Base-by-base conservation (phyloP, 1,139 yeast genomes). In the Arxiozyma telluris region DNA sequence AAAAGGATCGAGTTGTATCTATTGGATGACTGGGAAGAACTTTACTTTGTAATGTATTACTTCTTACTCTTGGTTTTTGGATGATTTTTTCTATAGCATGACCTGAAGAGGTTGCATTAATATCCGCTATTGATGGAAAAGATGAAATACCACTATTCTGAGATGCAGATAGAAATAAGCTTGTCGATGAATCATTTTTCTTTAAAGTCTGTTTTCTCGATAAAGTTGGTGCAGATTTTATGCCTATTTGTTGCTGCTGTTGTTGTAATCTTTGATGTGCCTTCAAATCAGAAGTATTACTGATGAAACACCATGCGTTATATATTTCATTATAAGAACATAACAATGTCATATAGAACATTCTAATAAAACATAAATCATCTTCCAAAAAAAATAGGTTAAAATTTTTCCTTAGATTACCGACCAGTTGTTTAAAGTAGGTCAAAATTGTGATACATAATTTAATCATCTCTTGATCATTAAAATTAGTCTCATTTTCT, bases 311-410 rank as follows among this genome's bases (percentile, higher is more conserved):
- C 76, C 87, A 86, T 0, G 95, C 86, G 65, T 88, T 87, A 59
- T 78, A 77, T 49, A 90, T 71, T 67, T 91, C 98, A 55, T 82
- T 79, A 58, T 88, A 80, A 1, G 94, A 79, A 18, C 94, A 89
- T 65, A 79, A 81, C 15, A 88, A 66, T 3, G 89, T 79, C 65
- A 89, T 76, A 57, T 87, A 82, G 47, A 87, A 76, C 77, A 88
- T 78, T 59, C 97, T 75, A 7, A 87, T 76, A 61, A 83, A 84
- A 59, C 87, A 80, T 27, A 84, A 76, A 65, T 87, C 94, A 47
- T 81, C 80, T 51, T 77, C 79, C 46, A 74, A 76, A 25, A 81
- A 78, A 62, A 82, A 79, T 0, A 73, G 61, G 1, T 71, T 62
- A 52, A 79, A 74, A 61, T 79, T 76, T 12, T 76, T 78, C 54